phyloP scores from a whole-genome alignment of 148 eudicot genomes.

The Rheum nobile region DNA sequence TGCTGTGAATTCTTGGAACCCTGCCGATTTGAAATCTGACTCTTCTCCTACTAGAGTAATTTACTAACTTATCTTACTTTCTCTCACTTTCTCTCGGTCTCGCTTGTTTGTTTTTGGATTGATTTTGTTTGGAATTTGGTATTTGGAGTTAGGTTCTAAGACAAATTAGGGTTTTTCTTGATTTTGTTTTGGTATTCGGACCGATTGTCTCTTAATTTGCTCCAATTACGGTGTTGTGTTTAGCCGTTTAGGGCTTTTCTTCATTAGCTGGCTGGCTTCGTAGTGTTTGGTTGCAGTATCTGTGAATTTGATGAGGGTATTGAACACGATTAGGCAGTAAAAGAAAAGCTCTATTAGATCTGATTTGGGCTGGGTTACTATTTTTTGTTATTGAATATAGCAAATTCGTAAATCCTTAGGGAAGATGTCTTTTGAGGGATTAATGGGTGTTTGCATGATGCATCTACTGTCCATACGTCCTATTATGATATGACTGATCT shows the following conservation, averaged over 20 bases:
- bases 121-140: background rate
- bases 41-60: slow-evolving; percentile 3
- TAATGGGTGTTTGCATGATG: background rate
- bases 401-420: background rate
- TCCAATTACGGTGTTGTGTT: background rate
- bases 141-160: background rate
- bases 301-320: background rate
- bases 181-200: background rate
- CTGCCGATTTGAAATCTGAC: slow-evolving; percentile 22
- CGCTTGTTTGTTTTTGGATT: background rate
- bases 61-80: background rate
- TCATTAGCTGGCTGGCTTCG: background rate
- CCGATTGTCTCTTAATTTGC: background rate
- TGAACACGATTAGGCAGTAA: background rate
- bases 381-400: background rate
- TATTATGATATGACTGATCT: background rate
- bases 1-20: slow-evolving; percentile 51
- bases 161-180: background rate
- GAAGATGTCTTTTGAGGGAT: background rate
- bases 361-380: background rate
- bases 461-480: background rate
- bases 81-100: background rate
- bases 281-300: background rate
- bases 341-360: background rate
- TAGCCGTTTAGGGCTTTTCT: slow-evolving; percentile 1